phyloP scores from a whole-genome alignment of 306 rosid species.

The Psophocarpus tetragonolobus region DNA sequence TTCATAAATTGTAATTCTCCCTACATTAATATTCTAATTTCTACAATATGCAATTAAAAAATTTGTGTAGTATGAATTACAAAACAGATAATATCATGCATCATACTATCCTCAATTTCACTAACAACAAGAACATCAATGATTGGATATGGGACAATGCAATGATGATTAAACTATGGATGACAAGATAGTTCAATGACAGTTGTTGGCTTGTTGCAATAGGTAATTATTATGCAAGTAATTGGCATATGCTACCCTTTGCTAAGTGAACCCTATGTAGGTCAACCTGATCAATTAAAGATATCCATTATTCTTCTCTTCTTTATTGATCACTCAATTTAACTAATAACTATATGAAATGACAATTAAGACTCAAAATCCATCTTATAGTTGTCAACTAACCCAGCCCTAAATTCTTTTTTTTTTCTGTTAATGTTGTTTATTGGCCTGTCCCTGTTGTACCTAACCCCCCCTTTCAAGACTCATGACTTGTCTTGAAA shows the following conservation, averaged over 20 bases:
- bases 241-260: neutral
- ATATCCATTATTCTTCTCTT: neutral
- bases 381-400: neutral
- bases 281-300: slow-evolving; percentile 4
- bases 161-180: neutral
- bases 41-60: neutral
- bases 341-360: neutral
- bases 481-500: neutral
- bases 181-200: neutral
- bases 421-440: neutral
- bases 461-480: slow-evolving; percentile 8
- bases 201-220: neutral
- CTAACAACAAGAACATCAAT: neutral
- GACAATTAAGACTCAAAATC: slow-evolving; percentile 1
- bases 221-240: neutral
- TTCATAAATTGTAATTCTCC: neutral
- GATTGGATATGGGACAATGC: neutral
- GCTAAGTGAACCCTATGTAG: too few relatives aligned
- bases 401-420: neutral
- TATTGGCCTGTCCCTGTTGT: neutral
- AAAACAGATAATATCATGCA: neutral
- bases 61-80: neutral
- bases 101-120: neutral
- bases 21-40: neutral
- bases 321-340: neutral